Percentiles rank a stretch among this genome's conserved stretches.
Evolutionary conservation across 768 basidiomycete genomes (phyloP).

Genomic region (Agaricus sinodeliciosus): DNA sequence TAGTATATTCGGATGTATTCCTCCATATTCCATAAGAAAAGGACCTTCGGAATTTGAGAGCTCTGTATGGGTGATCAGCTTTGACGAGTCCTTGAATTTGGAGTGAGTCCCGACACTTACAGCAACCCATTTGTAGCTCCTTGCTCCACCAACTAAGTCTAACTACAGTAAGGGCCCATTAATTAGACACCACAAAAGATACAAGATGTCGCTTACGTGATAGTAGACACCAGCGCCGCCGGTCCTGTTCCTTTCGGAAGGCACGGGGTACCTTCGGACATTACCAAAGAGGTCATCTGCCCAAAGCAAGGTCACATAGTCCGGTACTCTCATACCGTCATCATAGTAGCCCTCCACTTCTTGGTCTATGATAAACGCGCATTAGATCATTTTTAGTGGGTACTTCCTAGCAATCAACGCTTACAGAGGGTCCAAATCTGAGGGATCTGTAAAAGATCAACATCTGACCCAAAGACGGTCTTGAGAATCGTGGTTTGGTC

Average conservation of each 20-base stretch:
- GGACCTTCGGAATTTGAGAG: conserved; percentile 44
- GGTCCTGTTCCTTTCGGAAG: conserved; percentile 48
- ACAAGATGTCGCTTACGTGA: conserved; percentile 31
- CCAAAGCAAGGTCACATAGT: conserved; percentile 60
- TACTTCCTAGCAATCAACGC: conserved; percentile 4
- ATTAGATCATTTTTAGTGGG: background rate
- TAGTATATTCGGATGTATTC: background rate
- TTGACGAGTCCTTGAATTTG: background rate
- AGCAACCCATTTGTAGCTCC: conserved; percentile 68
- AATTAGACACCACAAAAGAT: background rate
- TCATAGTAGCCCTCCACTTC: conserved; percentile 66
- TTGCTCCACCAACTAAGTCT: conserved; percentile 51
- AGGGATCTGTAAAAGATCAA: conserved; percentile 42
- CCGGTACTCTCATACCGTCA: conserved; percentile 51
- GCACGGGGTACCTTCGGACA: conserved; percentile 50
- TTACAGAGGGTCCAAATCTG: conserved; percentile 62
- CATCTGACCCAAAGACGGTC: conserved; percentile 34
- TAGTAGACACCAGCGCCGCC: conserved; percentile 70
- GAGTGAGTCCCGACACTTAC: conserved; percentile 21
- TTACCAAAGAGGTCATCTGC: conserved; percentile 75
- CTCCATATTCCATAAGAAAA: too few relatives aligned
- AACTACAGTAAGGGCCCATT: conserved; percentile 20
- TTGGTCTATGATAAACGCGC: conserved; percentile 24
- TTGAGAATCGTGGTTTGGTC: conserved; percentile 55
- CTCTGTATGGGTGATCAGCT: conserved; percentile 23